Base-by-base conservation (phyloP, 441 rosid species). In the Euphorbia celastroides region DNA sequence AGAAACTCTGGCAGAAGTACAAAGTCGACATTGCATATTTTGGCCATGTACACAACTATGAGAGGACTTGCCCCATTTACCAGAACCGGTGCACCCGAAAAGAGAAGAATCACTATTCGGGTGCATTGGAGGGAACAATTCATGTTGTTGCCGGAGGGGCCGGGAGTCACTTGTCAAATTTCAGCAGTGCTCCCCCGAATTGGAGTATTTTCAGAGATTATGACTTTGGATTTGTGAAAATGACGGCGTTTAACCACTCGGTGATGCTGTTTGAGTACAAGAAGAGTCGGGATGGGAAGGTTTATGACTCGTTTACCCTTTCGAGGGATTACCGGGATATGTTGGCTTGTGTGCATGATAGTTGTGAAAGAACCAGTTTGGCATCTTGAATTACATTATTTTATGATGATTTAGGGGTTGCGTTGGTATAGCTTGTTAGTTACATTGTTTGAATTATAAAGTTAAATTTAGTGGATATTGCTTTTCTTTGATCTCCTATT, bases 1-100 rank as follows among this genome's bases (percentile, higher is more conserved):
- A 93, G 80, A 88, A 65, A 75, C 89, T 93, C 42, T 93, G 98
- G 97, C 96, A 90, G 81, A 93, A 88, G 78, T 89, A 93, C 81
- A 90, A 81, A 74, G 99, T 93, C 23, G 96, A 93, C 79, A 80
- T 93, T 48, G 95, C 99, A 54, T 93, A 89, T 78, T 93, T 77
- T 25, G 99, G 99, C 55, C 95, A 93, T 74, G 90, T 93, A 68
- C 97, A 93, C 55, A 90, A 90, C 87, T 93, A 93, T 67, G 98
- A 90, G 77, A 79, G 97, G 58, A 76, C 92, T 9, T 93, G 97
- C 75, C 96, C 96, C 36, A 75, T 91, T 62, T 89, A 93, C 80
- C 82, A 93, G 97, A 89, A 82, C 61, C 86, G 67, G 62, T 91
- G 97, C 27, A 86, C 88, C 79, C 81, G 64, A 60, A 22, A 56